These are phyloP conservation scores for Gaertneriomyces semiglobifer DNA, from an alignment of 192 early-diverging fungal genomes.

Conservation along the genomic window DNA sequence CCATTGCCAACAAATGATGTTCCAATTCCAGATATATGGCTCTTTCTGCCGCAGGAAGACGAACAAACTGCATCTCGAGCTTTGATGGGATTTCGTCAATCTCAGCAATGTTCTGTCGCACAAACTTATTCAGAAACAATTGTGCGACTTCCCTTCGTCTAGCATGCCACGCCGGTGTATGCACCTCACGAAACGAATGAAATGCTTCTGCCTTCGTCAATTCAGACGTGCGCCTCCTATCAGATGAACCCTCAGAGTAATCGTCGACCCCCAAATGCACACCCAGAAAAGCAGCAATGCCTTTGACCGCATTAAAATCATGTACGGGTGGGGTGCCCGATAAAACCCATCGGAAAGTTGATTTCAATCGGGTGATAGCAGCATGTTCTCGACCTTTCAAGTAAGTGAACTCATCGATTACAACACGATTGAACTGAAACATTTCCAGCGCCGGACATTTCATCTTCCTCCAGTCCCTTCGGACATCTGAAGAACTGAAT, in stretches of 20 bases:
- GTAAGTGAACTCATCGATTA: conserved; percentile 52
- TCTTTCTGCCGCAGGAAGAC: conserved; percentile 40
- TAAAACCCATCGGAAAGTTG: conserved; percentile 37
- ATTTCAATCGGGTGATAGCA: conserved; percentile 25
- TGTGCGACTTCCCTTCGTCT: conserved; percentile 41
- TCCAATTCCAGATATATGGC: conserved; percentile 47
- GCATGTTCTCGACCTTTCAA: conserved; percentile 32
- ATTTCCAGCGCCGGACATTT: conserved; percentile 39
- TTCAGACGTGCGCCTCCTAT: conserved; percentile 25
- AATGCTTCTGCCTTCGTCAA: conserved; percentile 39
- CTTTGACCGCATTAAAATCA: conserved; percentile 43
- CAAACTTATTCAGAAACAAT: conserved; percentile 40
- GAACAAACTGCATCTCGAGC: conserved; percentile 21
- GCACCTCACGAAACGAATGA: conserved; percentile 40
- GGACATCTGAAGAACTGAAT: conserved; percentile 22
- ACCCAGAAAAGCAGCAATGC: conserved; percentile 42
- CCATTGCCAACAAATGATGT: conserved; percentile 44
- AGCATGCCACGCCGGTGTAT: conserved; percentile 40
- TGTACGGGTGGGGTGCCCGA: conserved; percentile 42
- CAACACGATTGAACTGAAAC: conserved; percentile 44
- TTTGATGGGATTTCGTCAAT: conserved; percentile 43
- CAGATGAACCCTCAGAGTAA: conserved; percentile 19
- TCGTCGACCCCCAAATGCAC: conserved; percentile 48
- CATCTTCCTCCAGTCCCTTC: conserved; percentile 37
- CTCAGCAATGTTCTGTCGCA: conserved; percentile 48